These are phyloP conservation scores for Saccharomycopsis sp. DNA, from an alignment of 805 yeast species.

Conservation along the genomic window DNA sequence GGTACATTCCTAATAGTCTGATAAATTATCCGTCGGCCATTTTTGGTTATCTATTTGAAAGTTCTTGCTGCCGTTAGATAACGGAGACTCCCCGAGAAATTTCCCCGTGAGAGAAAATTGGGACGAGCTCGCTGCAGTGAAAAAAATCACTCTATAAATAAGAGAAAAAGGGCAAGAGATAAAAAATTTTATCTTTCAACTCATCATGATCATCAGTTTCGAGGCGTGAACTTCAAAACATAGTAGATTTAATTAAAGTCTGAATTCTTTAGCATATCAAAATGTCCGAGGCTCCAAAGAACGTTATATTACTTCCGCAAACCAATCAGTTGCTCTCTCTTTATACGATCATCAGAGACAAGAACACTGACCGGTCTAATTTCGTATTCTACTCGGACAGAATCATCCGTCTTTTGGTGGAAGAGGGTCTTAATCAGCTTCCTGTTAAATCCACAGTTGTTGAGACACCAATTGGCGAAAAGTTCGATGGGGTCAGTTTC, in stretches of 20 bases:
- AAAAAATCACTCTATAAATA: not conserved
- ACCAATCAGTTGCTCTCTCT: slow-evolving; percentile 85
- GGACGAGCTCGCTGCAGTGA: too few relatives aligned
- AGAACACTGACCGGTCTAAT: slow-evolving; percentile 75
- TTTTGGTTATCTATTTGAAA: not conserved
- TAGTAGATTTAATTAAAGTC: too few relatives aligned
- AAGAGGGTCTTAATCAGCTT: slow-evolving; percentile 88
- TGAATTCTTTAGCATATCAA: too few relatives aligned
- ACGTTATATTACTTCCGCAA: slow-evolving; percentile 71
- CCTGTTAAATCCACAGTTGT: slow-evolving; percentile 73
- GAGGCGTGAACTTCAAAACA: too few relatives aligned
- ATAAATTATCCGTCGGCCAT: not conserved
- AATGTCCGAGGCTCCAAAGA: slow-evolving; percentile 33
- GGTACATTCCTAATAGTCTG: too few relatives aligned
- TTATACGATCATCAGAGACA: slow-evolving; percentile 85
- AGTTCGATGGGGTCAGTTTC: slow-evolving; percentile 71
- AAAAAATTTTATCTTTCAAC: not conserved
- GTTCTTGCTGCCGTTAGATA: not conserved
- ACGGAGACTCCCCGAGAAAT: not conserved
- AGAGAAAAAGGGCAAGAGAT: not conserved
- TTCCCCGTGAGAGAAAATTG: not conserved
- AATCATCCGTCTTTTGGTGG: slow-evolving; percentile 87
- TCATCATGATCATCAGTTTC: not conserved
- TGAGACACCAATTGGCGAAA: slow-evolving; percentile 68
- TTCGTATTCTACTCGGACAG: slow-evolving; percentile 94